Evolutionary conservation across 108 stramenopile genomes (phyloP), one percentile per base, ranked within the genome.

Genomic region (Seminavis robusta): DNA sequence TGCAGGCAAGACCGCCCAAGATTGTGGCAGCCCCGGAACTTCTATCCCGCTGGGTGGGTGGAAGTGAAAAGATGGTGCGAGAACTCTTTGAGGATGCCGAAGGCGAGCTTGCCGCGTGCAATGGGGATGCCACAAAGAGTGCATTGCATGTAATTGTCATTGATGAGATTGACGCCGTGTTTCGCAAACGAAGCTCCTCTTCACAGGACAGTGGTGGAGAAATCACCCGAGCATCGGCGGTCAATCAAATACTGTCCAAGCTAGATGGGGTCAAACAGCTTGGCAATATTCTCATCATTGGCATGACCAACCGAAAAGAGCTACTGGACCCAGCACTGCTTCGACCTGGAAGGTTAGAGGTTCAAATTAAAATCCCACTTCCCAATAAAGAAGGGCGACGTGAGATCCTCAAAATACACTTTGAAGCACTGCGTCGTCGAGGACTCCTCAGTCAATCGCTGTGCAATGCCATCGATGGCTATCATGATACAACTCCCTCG

Each of bases 131-230:
- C 30, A 67, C 80, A 8, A 70, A 69, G 21, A 72, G 70, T 26
- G 86, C 84, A 27, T 69, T 97, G 10, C 95, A 95, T 73, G 96
- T 98, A 0, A 91, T 98, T 54, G 95, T 98, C 32, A 92, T 98
- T 72, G 97, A 98, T 71, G 97, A 98, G 70, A 86, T 97, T 40
- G 97, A 98, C 74, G 97, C 96, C 20, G 95, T 98, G 40, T 86
- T 90, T 61, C 63, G 88, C 10, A 80, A 74, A 34, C 55, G 92
- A 55, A 69, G 88, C 21, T 63, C 86, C 37, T 58, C 85, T 36
- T 47, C 94, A 79, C 76, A 80, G 50, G 20, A 15, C 4, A 29
- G 44, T 7, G 40, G 66, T 47, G 86, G 84, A 33, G 87, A 94
- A 47, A 88, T 94, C 2, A 78, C 87, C 4, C 59, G 83, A 8